Evolutionary conservation across 2,329 filamentous ascomycete genomes (phyloP).

Genomic region (Dryadomyces sulphureus): DNA sequence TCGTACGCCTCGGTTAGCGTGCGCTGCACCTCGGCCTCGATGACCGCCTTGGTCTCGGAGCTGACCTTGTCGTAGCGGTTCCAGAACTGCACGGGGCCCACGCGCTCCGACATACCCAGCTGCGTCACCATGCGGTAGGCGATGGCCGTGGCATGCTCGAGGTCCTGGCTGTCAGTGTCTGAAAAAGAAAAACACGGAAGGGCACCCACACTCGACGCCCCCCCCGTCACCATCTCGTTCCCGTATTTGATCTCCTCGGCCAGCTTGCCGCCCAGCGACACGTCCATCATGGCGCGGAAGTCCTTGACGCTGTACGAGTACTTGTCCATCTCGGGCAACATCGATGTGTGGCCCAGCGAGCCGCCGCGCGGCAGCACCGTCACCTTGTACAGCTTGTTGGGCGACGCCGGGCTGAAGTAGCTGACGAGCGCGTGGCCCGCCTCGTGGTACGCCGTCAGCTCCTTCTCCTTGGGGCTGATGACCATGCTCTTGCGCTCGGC

Average conservation of each 20-base stretch:
- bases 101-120: conserved; percentile 74
- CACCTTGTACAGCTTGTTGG: conserved; percentile 82
- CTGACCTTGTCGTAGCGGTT: conserved; percentile 71
- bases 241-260: conserved; percentile 81
- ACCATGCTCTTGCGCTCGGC: conserved; percentile 81
- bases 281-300: conserved; percentile 54
- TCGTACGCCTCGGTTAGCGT: conserved; percentile 69
- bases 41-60: conserved; percentile 69
- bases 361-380: conserved; percentile 88
- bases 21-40: conserved; percentile 78
- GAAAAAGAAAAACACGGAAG: conserved; percentile 11
- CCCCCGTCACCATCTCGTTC: conserved; percentile 78
- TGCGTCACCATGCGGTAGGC: conserved; percentile 81
- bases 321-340: conserved; percentile 82
- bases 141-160: conserved; percentile 64
- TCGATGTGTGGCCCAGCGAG: conserved; percentile 73
- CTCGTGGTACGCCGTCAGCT: conserved; percentile 93
- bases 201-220: conserved; percentile 57
- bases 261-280: conserved; percentile 65
- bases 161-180: conserved; percentile 42
- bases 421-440: conserved; percentile 87
- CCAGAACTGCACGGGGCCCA: conserved; percentile 82
- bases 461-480: conserved; percentile 88
- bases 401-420: conserved; percentile 59
- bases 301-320: conserved; percentile 79